Conservation (phyloP, 1,284 basidiomycete species). For the Moniliophthora roreri region DNA sequence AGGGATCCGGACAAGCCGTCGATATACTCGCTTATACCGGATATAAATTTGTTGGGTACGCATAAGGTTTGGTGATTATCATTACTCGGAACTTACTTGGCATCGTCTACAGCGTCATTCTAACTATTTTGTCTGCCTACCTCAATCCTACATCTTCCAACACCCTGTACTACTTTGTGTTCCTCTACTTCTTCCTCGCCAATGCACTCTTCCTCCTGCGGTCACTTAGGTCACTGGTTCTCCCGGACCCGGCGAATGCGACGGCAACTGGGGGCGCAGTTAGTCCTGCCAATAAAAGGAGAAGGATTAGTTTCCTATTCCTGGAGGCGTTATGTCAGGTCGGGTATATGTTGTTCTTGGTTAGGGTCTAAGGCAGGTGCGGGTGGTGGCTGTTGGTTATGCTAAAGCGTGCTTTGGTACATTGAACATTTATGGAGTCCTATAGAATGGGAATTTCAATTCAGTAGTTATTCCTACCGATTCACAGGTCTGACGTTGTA, state of each 20-base stretch:
- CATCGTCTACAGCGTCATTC: slow-evolving; percentile 57
- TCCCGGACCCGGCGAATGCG: slow-evolving; percentile 13
- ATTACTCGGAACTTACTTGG: not conserved
- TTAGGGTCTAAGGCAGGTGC: slow-evolving; percentile 17
- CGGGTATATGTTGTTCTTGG: slow-evolving; percentile 18
- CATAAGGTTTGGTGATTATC: slow-evolving; percentile 9
- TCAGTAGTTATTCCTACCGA: too few species aligned
- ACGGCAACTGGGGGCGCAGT: slow-evolving; percentile 27
- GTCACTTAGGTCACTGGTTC: slow-evolving; percentile 15
- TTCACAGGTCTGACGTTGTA: too few species aligned
- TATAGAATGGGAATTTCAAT: too few species aligned
- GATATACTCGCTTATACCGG: slow-evolving; percentile 85
- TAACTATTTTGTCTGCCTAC: slow-evolving; percentile 64
- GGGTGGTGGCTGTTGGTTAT: too few species aligned
- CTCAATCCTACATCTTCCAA: slow-evolving; percentile 48
- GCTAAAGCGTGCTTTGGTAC: too few species aligned
- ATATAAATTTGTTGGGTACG: slow-evolving; percentile 96
- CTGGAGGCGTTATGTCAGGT: slow-evolving; percentile 18
- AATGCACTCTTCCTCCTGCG: slow-evolving; percentile 86
- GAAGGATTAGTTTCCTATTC: slow-evolving; percentile 17
- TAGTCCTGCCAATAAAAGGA: slow-evolving; percentile 24
- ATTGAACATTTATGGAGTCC: too few species aligned
- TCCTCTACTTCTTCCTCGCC: slow-evolving; percentile 84
- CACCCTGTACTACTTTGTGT: slow-evolving; percentile 70
- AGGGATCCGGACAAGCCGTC: slow-evolving; percentile 70